Evolutionary conservation across 2,329 filamentous ascomycete species (phyloP).

Genomic region (Calycina herbarum): DNA sequence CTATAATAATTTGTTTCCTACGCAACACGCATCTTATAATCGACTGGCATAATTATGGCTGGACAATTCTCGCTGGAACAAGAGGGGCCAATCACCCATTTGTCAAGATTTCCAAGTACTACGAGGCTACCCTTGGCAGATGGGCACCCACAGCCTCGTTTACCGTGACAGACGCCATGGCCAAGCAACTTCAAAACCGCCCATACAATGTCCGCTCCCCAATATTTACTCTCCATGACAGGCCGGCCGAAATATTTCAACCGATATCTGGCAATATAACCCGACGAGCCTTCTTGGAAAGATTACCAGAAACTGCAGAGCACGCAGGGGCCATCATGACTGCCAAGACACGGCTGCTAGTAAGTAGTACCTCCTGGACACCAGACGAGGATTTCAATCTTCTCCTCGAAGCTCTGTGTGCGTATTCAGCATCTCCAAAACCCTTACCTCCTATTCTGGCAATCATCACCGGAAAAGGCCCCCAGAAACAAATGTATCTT

Average conservation of each 20-base stretch:
- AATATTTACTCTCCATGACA: constrained; percentile 77
- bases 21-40: constrained; percentile 82
- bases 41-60: constrained; percentile 99
- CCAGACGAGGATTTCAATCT: constrained; percentile 93
- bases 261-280: constrained; percentile 54
- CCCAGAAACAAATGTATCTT: constrained; percentile 76
- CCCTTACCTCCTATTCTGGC: constrained; percentile 65
- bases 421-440: constrained; percentile 60
- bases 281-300: constrained; percentile 61
- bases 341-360: constrained; percentile 66
- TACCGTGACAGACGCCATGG: constrained; percentile 89
- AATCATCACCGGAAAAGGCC: constrained; percentile 93
- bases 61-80: constrained; percentile 77
- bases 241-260: constrained; percentile 79
- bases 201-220: constrained; percentile 66
- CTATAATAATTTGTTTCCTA: constrained; percentile 69
- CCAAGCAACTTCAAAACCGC: constrained; percentile 60
- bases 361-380: constrained; percentile 97
- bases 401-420: constrained; percentile 77
- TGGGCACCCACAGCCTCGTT: constrained; percentile 72
- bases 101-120: constrained; percentile 73
- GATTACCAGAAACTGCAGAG: constrained; percentile 62
- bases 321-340: constrained; percentile 59
- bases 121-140: constrained; percentile 72
- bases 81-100: constrained; percentile 64